These are phyloP conservation scores for Blumeriella jaapii DNA, from an alignment of 2,329 filamentous ascomycete genomes.

Conservation along the genomic window DNA sequence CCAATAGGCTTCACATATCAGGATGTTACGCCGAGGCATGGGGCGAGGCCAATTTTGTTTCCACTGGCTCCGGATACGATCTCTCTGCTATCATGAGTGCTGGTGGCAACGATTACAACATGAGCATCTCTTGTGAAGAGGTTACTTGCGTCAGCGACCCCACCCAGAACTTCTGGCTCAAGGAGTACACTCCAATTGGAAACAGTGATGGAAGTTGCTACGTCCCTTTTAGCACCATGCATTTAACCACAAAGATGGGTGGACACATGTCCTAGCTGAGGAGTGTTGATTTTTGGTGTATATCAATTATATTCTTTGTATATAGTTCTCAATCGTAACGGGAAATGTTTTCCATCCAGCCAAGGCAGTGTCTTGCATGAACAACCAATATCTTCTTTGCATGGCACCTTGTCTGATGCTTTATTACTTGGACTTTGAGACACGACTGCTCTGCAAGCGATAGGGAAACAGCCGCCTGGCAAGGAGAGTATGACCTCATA, in stretches of 20 bases:
- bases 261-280: constrained; percentile 8
- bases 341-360: too few relatives aligned
- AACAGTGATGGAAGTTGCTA: constrained; percentile 23
- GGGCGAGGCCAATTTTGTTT: constrained; percentile 22
- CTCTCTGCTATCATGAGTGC: constrained; percentile 26
- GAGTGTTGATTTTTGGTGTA: background rate
- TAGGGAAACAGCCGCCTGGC: too few relatives aligned
- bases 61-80: constrained; percentile 22
- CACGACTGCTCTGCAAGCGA: too few relatives aligned
- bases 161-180: constrained; percentile 25
- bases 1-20: constrained; percentile 6
- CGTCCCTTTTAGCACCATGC: constrained; percentile 16
- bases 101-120: constrained; percentile 21
- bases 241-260: constrained; percentile 22
- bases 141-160: constrained; percentile 19
- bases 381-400: too few relatives aligned
- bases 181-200: constrained; percentile 19
- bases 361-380: too few relatives aligned
- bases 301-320: constrained; percentile 11
- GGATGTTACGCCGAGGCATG: constrained; percentile 21
- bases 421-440: too few relatives aligned
- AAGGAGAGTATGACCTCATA: too few relatives aligned
- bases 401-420: too few relatives aligned
- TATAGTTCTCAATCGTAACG: constrained; percentile 18
- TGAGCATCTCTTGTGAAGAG: constrained; percentile 23